Base-by-base conservation (phyloP, 1,284 basidiomycete genomes). In the Macrocybe sp. region DNA sequence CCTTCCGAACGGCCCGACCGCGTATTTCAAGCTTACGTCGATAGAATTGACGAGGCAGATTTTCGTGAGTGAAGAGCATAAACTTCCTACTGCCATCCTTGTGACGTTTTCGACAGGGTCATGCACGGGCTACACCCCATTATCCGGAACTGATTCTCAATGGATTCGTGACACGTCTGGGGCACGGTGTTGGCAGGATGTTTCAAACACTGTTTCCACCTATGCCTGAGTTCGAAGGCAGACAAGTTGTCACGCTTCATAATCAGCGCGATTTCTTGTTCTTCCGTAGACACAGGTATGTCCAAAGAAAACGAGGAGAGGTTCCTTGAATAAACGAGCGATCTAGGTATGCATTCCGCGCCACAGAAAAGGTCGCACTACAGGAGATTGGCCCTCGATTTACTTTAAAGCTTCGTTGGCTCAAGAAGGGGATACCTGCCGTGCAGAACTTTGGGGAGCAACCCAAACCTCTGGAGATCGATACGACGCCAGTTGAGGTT, bases 301-400 rank as follows among this genome's bases (percentile, higher is more conserved):
- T 49, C 47, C 39, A 34, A 37, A 10, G 12, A 28, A 11, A 2
- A 11, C 36, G 22, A 4, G 22, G 2, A 4, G 22, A 22, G 22
- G n/a, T 32, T 4, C 41, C 6, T 37, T 29, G 31, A 39, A 37
- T 40, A 48, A 39, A 39, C 6, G 35, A 34, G n/a, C 30, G 44
- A 34, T 12, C 37, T 49, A 92, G 93, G 58, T 97, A 97, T 65
- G 91, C 92, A 37, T 98, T 97, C 66, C 82, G 92, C 41, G 91
- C 90, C 0, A 75, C 86, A 4, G 92, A 94, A 55, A 95, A 92
- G 62, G 94, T 97, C 7, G 85, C 89, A 11, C 70, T 99, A 44
- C 97, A 99, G 66, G 97, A 99, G 67, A 99, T 99, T 52, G 97
- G 97, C 0, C 97, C 97, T 4, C 81, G 96, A 29, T 98, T 99